Evolutionary conservation across 257 asterid genomes (phyloP), one percentile per base, ranked within the genome.

Genomic region (Thymus quinquecostatus): DNA sequence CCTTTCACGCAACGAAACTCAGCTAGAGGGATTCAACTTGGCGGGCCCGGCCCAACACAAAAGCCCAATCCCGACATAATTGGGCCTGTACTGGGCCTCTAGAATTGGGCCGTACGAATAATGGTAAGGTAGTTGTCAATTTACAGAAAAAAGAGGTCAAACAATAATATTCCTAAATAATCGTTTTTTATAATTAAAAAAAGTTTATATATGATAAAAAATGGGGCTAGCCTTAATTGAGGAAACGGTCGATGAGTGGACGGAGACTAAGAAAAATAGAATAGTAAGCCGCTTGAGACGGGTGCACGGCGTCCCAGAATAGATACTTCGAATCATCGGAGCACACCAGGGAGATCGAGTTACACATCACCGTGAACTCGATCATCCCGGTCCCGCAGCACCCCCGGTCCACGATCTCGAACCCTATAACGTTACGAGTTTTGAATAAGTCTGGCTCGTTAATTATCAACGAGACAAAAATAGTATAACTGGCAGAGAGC

Each of bases 241-340:
- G 2, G 3, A 81, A 58, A 1, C 2, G 13, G 75, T 86, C 83
- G 61, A 84, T 3, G 0, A 64, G 1, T 8, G 86, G 87, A 58
- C 75, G 81, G 10, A 81, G 0, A 21, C 79, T 40, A 32, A 51
- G 45, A 67, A 82, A 88, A 49, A 88, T 0, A 49, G 45, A 9
- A 43, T 76, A 69, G 40, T 88, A 90, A 30, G 92, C 68, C 1
- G 86, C 75, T 65, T 90, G 80, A 28, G 86, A 80, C 44, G 96
- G 96, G 68, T 90, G 97, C 9, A 85, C 62, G 29, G 97, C 38
- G 57, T 90, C 96, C 88, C 91, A 90, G 28, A 90, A 90, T 0
- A 90, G 49, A 67, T 81, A 81, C 66, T 81, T 81, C 0, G 96
- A 80, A 14, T 71, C 85, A 69, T 86, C 84, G 1, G 76, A 59